Percentiles rank a stretch among this genome's conserved stretches.
phyloP scores from a whole-genome alignment of 2,329 filamentous ascomycete species.

The Pseudogymnoascus sp. region DNA sequence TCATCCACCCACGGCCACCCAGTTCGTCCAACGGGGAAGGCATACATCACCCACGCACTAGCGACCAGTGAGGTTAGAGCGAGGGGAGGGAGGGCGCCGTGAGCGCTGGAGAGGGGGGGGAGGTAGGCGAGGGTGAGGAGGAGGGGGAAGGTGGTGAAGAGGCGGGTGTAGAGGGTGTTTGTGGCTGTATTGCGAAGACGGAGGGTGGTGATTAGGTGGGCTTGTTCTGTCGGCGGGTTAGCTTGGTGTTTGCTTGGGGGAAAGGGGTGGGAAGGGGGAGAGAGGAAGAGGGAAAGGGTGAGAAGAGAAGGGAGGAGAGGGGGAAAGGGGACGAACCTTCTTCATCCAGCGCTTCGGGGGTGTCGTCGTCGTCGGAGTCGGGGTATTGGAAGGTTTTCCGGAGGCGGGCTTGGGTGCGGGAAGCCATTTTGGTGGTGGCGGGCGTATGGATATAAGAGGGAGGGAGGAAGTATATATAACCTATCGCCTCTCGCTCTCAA shows the following conservation, averaged over 20 bases:
- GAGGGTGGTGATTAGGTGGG: constrained; percentile 50
- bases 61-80: constrained; percentile 53
- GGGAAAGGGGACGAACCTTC: constrained; percentile 43
- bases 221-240: too few relatives aligned
- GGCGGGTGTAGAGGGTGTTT: constrained; percentile 48
- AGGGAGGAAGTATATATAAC: background rate
- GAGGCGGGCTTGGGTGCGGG: constrained; percentile 45
- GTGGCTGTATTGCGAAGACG: constrained; percentile 40
- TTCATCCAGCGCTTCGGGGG: constrained; percentile 62
- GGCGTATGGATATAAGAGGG: background rate
- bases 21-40: constrained; percentile 45
- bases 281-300: background rate
- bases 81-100: constrained; percentile 38
- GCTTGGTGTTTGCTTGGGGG: too few relatives aligned
- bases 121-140: constrained; percentile 48
- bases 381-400: constrained; percentile 74
- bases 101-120: constrained; percentile 34
- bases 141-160: constrained; percentile 53
- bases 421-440: constrained; percentile 17
- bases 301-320: background rate
- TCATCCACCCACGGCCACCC: constrained; percentile 42
- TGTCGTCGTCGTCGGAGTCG: constrained; percentile 44
- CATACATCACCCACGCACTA: constrained; percentile 52
- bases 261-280: constrained; percentile 13
- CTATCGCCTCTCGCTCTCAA: background rate